Evolutionary conservation across 139 green algal genomes (phyloP), one percentile per base, ranked within the genome.

Genomic region (Coccomyxa sp.): DNA sequence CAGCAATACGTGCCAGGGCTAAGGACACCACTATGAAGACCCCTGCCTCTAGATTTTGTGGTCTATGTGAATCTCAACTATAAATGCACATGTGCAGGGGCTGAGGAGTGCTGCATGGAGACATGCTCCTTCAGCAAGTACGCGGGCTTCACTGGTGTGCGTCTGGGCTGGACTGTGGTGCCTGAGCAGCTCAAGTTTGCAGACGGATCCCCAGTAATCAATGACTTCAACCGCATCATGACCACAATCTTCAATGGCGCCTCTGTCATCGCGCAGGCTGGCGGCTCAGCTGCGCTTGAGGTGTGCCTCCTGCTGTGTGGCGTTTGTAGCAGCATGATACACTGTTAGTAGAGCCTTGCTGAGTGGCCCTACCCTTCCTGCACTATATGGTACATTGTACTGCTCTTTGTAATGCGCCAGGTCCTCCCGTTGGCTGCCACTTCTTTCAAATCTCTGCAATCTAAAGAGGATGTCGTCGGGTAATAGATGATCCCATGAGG

Each of bases 241-340:
- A 95, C 88, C 81, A 99, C 96, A 8, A 93, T 93, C 82, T 99
- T 99, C 93, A 99, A 99, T 79, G 96, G 96, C 6, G 96, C 96
- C 4, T 97, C 92, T 70, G 96, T 94, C 89, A 89, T 99, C 8
- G 92, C 91, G 35, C 96, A 99, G 87, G 92, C 92, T 1, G 96
- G 95, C 36, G 96, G 94, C 40, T 84, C 98, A 68, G 96, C 96
- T 1, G 97, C 90, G 86, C 83, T 99, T 70, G 39, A 92, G 88
- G 93, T 94, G 70, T 6, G 76, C 33, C n/a, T 10, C 34, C 34
- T 74, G 14, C 22, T 6, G n/a, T n/a, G n/a, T n/a, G n/a, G n/a
- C n/a, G n/a, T n/a, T n/a, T 14, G 50, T 64, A 64, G 14, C 14
- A 64, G 50, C 14, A n/a, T 18, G 18, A 64, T 64, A 64, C 50